These are phyloP conservation scores for Eucalyptus shirleyi DNA, from an alignment of 345 rosid species.

Conservation along the genomic window DNA sequence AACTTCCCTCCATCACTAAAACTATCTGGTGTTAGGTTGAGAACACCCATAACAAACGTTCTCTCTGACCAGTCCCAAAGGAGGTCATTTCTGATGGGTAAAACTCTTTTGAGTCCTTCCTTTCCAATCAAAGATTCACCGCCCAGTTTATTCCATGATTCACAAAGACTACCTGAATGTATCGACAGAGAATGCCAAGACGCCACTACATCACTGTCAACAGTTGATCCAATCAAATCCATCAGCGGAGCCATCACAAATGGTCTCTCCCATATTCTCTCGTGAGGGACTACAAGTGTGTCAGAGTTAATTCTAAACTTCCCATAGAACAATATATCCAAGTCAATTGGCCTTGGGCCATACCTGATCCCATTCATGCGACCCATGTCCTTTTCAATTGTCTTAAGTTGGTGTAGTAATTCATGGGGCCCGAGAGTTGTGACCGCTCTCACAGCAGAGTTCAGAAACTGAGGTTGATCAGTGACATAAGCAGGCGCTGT, in stretches of 20 bases:
- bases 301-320: slow-evolving; percentile 50
- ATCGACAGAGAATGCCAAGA: slow-evolving; percentile 67
- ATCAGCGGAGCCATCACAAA: slow-evolving; percentile 89
- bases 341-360: slow-evolving; percentile 86
- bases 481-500: slow-evolving; percentile 86
- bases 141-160: slow-evolving; percentile 72
- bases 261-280: slow-evolving; percentile 87
- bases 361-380: slow-evolving; percentile 62
- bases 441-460: slow-evolving; percentile 73
- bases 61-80: slow-evolving; percentile 76
- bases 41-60: slow-evolving; percentile 78
- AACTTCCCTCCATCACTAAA: slow-evolving; percentile 88
- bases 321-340: slow-evolving; percentile 86
- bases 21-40: slow-evolving; percentile 93
- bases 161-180: slow-evolving; percentile 39
- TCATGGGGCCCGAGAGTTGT: slow-evolving; percentile 84
- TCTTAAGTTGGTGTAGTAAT: slow-evolving; percentile 54
- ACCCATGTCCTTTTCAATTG: slow-evolving; percentile 72
- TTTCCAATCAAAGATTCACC: slow-evolving; percentile 67
- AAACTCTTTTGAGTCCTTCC: slow-evolving; percentile 67
- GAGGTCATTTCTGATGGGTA: slow-evolving; percentile 49
- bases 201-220: slow-evolving; percentile 58
- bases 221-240: slow-evolving; percentile 60
- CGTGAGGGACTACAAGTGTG: slow-evolving; percentile 57
- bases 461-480: slow-evolving; percentile 79